These are phyloP conservation scores for Lithohypha guttulata DNA, from an alignment of 2,329 filamentous ascomycete species.

Conservation along the genomic window DNA sequence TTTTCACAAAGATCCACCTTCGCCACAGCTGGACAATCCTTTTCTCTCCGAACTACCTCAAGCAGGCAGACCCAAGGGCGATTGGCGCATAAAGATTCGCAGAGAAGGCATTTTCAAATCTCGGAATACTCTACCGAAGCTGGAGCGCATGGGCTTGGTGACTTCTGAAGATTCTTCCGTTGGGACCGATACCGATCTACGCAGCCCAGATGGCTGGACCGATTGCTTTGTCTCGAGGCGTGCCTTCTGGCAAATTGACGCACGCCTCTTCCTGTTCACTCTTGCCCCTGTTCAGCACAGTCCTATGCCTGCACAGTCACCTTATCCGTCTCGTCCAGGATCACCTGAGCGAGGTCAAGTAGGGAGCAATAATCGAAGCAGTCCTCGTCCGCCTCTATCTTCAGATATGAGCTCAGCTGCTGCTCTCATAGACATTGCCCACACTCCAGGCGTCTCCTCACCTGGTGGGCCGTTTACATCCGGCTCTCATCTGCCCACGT, in stretches of 20 bases:
- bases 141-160: conserved; percentile 86
- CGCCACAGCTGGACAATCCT: conserved; percentile 50
- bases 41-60: conserved; percentile 56
- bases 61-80: conserved; percentile 62
- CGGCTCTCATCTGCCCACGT: conserved; percentile 76
- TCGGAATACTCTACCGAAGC: conserved; percentile 72
- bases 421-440: conserved; percentile 13
- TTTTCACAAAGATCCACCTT: conserved; percentile 75
- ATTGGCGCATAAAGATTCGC: conserved; percentile 78
- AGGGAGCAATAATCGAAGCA: conserved; percentile 5
- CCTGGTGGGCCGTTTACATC: conserved; percentile 63
- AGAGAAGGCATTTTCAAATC: conserved; percentile 80
- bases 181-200: conserved; percentile 52
- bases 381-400: conserved; percentile 8
- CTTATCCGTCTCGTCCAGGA: conserved; percentile 39
- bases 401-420: neutral
- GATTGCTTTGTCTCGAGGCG: conserved; percentile 71
- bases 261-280: conserved; percentile 78
- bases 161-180: conserved; percentile 64
- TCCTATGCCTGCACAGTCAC: conserved; percentile 40
- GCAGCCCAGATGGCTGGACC: conserved; percentile 56
- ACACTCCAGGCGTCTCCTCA: conserved; percentile 19
- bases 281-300: conserved; percentile 49
- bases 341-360: conserved; percentile 35
- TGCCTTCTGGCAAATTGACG: conserved; percentile 87